These are phyloP conservation scores for Nasturtium officinale DNA, from an alignment of 345 rosid genomes.

Conservation along the genomic window DNA sequence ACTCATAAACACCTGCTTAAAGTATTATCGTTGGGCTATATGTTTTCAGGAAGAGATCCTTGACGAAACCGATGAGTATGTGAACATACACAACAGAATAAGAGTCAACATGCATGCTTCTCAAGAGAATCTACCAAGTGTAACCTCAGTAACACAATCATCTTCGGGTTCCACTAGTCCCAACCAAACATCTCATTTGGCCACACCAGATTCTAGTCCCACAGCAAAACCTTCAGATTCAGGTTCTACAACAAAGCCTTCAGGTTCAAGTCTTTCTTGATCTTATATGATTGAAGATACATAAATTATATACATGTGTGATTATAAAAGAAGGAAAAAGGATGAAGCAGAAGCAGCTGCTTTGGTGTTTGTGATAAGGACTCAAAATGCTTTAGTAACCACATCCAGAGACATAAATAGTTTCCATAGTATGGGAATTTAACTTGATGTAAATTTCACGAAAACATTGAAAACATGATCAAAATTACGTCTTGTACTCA, in stretches of 20 bases:
- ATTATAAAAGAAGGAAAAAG: not conserved
- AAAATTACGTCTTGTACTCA: not conserved
- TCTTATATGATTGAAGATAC: not conserved
- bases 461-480: not conserved
- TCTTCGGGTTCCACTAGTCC: conserved; percentile 45
- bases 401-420: not conserved
- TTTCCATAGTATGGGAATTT: not conserved
- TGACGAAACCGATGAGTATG: conserved; percentile 95
- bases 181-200: conserved; percentile 29
- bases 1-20: not conserved
- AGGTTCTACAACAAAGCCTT: not conserved
- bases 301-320: conserved; percentile 2
- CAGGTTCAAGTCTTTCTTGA: conserved; percentile 1
- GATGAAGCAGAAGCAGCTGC: not conserved
- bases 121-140: conserved; percentile 51
- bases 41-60: conserved; percentile 84
- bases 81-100: conserved; percentile 92
- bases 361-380: not conserved
- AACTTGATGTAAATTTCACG: not conserved
- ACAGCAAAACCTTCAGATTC: conserved; percentile 20
- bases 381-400: not conserved
- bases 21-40: not conserved
- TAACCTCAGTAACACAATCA: conserved; percentile 43
- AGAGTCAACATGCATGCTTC: conserved; percentile 79
- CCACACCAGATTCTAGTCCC: conserved; percentile 41